Evolutionary conservation across 768 basidiomycete genomes (phyloP), one percentile per base, ranked within the genome.

Genomic region (Trametes villosa): DNA sequence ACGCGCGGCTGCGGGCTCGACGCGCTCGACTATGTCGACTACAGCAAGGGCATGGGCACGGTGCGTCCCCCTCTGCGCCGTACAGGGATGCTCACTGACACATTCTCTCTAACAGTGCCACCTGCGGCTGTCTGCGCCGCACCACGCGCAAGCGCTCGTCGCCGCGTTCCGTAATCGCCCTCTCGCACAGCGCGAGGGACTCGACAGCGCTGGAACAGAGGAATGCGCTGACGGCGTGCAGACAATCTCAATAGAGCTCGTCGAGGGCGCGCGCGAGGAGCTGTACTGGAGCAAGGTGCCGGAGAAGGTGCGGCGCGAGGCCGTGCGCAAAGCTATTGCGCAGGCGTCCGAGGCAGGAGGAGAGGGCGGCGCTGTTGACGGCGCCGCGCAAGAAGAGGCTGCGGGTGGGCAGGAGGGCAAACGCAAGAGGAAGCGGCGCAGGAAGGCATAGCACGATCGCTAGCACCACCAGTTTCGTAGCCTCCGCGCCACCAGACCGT

Each of bases 211-310:
- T 1, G 86, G 87, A 1, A 20, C 45, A 5, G 61, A 34, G 20
- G 27, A 9, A 27, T 13, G 31, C 31, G n/a, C 18, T 26, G n/a
- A 67, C 64, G 33, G 52, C 26, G 50, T 65, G 4, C 72, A 67
- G 53, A 44, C 73, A 0, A 78, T 91, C 15, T 24, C 53, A 18
- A 66, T 83, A 42, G 91, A 91, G 67, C 44, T 86, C 17, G 84
- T 93, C 0, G 68, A 72, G 3, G 91, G 89, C 3, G 84, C 75
- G 70, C 78, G 80, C 58, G 91, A 92, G 65, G 83, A 81, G 58
- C 54, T 93, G 36, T 93, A 93, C 66, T 93, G 91, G 92, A 81
- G 86, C 55, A 87, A 87, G 60, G 85, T 93, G 0, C 92, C 92
- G 0, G 85, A 87, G 67, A 91, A 88, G 68, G 79, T 92, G 26